These are phyloP conservation scores for Cytospora chrysosperma DNA, from an alignment of 2,329 filamentous ascomycete genomes.

Conservation along the genomic window DNA sequence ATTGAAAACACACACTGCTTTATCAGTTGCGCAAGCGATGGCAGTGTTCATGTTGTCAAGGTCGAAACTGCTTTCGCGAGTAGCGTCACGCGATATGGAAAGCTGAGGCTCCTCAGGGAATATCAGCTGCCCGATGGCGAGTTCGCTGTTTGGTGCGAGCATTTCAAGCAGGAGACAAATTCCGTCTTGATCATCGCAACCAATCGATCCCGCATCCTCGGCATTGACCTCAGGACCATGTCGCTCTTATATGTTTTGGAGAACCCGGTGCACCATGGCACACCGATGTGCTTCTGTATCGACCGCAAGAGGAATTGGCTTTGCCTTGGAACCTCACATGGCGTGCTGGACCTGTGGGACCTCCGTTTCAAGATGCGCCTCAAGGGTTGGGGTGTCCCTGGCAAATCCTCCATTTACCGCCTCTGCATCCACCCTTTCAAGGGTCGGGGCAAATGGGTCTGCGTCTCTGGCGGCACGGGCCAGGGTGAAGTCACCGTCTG, in stretches of 20 bases:
- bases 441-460: conserved; percentile 79
- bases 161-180: conserved; percentile 77
- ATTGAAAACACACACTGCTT: conserved; percentile 94
- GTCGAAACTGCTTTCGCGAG: conserved; percentile 55
- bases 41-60: conserved; percentile 85
- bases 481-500: conserved; percentile 90
- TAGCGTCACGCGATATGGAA: conserved; percentile 70
- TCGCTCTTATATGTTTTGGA: conserved; percentile 73
- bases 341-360: conserved; percentile 93
- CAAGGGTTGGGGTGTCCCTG: conserved; percentile 83
- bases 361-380: conserved; percentile 88
- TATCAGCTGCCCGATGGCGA: conserved; percentile 71
- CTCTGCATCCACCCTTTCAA: conserved; percentile 76
- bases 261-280: conserved; percentile 89
- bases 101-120: conserved; percentile 72
- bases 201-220: conserved; percentile 78
- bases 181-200: conserved; percentile 88
- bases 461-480: conserved; percentile 82
- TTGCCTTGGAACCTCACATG: conserved; percentile 86
- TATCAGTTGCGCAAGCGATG: conserved; percentile 84
- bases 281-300: conserved; percentile 86
- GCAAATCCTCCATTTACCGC: conserved; percentile 75
- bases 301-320: conserved; percentile 88
- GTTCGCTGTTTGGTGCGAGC: conserved; percentile 85
- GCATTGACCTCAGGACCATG: conserved; percentile 87